A percentile compares a stretch with the other conserved stretches of the same genome.
Conservation (phyloP, 2,329 filamentous ascomycete genomes). For the Amphichorda felina region DNA sequence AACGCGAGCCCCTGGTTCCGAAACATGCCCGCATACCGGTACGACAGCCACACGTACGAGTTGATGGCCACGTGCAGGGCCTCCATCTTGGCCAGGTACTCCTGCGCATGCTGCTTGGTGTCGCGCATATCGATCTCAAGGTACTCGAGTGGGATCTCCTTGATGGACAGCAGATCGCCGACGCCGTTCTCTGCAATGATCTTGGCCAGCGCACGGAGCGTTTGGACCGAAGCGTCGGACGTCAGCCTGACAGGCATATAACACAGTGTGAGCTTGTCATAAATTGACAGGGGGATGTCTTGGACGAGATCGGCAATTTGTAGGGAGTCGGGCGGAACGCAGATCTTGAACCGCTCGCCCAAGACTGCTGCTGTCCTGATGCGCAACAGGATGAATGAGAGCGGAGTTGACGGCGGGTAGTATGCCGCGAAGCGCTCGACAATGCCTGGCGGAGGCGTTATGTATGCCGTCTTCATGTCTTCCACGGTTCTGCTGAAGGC, state of each 20-base stretch:
- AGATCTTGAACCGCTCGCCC: conserved; percentile 56
- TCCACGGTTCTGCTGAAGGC: conserved; percentile 54
- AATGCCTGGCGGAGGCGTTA: conserved; percentile 59
- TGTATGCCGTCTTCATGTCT: conserved; percentile 57
- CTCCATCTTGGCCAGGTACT: conserved; percentile 61
- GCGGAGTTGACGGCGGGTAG: conserved; percentile 69
- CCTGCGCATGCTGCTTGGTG: conserved; percentile 23
- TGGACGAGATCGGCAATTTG: conserved; percentile 66
- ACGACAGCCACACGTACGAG: conserved; percentile 87
- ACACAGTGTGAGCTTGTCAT: conserved; percentile 66
- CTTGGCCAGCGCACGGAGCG: conserved; percentile 50
- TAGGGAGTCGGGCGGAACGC: conserved; percentile 44
- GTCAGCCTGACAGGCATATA: conserved; percentile 50
- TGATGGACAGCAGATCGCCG: conserved; percentile 61
- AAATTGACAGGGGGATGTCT: conserved; percentile 52
- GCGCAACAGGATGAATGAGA: conserved; percentile 70
- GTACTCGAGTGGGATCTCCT: conserved; percentile 57
- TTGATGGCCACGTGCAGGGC: conserved; percentile 70
- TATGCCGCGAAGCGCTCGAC: conserved; percentile 69
- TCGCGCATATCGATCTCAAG: conserved; percentile 50
- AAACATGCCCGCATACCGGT: conserved; percentile 75
- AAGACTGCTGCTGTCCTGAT: conserved; percentile 58
- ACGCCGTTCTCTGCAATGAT: conserved; percentile 56
- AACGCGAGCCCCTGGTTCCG: conserved; percentile 62
- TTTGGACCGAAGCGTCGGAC: background rate